Base-by-base conservation (phyloP, 805 yeast species). In the Yamadazyma insecticola region DNA sequence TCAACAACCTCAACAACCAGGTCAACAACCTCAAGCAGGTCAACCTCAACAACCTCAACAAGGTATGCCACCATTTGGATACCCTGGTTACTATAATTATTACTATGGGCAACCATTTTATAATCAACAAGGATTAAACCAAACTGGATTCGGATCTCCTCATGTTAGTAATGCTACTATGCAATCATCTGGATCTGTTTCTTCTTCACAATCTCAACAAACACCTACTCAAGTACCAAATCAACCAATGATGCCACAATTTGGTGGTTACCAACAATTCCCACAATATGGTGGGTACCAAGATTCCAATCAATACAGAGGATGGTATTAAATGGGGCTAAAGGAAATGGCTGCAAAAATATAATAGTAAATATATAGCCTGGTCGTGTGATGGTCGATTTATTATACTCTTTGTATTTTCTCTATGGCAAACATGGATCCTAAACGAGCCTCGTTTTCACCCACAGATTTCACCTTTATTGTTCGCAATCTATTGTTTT, bases 281-380 rank as follows among this genome's bases (percentile, higher is more conserved):
- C 70, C 71, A 9, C 72, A 65, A 48, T 65, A 63, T 41, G 67
- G 59, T 24, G 58, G 67, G 39, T 65, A 63, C 50, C 71, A 63
- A 43, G 70, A 63, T 37, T 50, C 49, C 45, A 50, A 50, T 37
- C 68, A 63, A 41, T 62, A 62, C 50, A 61, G 70, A 39, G 67
- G 67, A 28, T 65, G 72, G 72, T 65, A 63, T 44, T 64, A 60
- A 29, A 23, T 35, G 26, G 30, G 32, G 26, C 17, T 22, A 28
- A 26, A 13, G 26, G 7, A n/a, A n/a, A n/a, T n/a, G n/a, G n/a
- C n/a, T n/a, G n/a, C n/a, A n/a, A n/a, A n/a, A n/a, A n/a, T n/a
- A n/a, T n/a, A n/a, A n/a, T n/a, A n/a, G n/a, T n/a, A n/a, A n/a
- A n/a, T n/a, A n/a, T n/a, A n/a, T n/a, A n/a, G n/a, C n/a, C n/a